Conservation (phyloP, 495 filamentous ascomycete genomes). For the Xanthoparmelia taractica region DNA sequence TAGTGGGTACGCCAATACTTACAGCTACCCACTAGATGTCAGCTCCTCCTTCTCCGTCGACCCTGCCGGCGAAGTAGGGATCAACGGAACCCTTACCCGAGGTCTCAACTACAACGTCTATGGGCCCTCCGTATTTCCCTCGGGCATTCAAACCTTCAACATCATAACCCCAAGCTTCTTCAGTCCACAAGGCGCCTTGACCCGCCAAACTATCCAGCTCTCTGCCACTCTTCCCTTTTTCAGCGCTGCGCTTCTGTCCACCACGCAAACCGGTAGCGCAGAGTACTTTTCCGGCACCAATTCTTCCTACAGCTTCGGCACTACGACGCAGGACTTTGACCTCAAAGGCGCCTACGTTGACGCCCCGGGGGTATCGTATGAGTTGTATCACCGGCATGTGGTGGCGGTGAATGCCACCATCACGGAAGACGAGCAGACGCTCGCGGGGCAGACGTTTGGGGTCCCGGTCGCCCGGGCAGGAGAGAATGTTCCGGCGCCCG, state of each 20-base stretch:
- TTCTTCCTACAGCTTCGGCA: slow-evolving; percentile 44
- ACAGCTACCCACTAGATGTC: slow-evolving; percentile 57
- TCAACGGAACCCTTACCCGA: slow-evolving; percentile 51
- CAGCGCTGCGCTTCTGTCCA: slow-evolving; percentile 39
- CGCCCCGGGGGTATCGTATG: slow-evolving; percentile 22
- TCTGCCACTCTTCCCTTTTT: slow-evolving; percentile 6
- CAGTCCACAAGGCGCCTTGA: slow-evolving; percentile 29
- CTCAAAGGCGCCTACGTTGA: slow-evolving; percentile 35
- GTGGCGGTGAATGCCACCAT: slow-evolving; percentile 46
- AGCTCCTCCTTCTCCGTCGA: slow-evolving; percentile 45
- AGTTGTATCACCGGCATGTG: slow-evolving; percentile 45
- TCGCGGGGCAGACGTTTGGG: slow-evolving; percentile 27
- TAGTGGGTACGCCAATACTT: slow-evolving; percentile 39
- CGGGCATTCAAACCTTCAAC: slow-evolving; percentile 46
- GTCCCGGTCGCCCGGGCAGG: slow-evolving; percentile 21
- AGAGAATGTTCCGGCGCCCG: neutral
- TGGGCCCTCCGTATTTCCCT: slow-evolving; percentile 54
- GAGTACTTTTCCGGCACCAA: slow-evolving; percentile 42
- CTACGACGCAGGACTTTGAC: slow-evolving; percentile 46
- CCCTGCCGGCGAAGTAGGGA: slow-evolving; percentile 46
- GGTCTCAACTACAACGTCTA: slow-evolving; percentile 47
- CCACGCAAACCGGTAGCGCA: slow-evolving; percentile 50
- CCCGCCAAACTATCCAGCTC: slow-evolving; percentile 29
- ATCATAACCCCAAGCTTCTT: slow-evolving; percentile 14
- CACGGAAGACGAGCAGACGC: slow-evolving; percentile 31